Evolutionary conservation across 805 yeast genomes (phyloP), one percentile per base, ranked within the genome.

Genomic region (Metschnikowia corniflorae): DNA sequence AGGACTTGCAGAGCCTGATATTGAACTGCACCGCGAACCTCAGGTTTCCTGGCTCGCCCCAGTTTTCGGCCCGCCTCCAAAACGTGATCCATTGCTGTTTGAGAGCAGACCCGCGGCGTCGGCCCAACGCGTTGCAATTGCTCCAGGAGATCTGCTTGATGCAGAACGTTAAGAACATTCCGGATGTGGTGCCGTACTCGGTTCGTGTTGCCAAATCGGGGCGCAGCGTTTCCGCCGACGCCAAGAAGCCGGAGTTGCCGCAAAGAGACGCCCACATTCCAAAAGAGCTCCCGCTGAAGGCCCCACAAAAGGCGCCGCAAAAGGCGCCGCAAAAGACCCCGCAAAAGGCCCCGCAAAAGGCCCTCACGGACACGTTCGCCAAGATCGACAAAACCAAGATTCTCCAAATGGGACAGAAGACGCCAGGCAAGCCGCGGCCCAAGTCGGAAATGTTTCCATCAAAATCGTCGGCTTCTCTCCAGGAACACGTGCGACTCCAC

Each of bases 71-170:
- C 20, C 61, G 84, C 26, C 55, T 85, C 57, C 82, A 78, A 47
- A 77, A 80, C 52, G 58, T 84, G 16, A 81, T 85, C 25, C 66
- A 73, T 16, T 77, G 76, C 39, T 63, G 82, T 49, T 58, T 85
- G 42, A 68, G 78, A 35, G 82, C 71, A 25, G 80, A 82, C 52
- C 93, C 93, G 3, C 65, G 75, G 29, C 68, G 77, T 39, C 71
- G 95, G 51, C 95, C 95, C 7, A 82, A 79, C 42, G 80, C 80
- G 3, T 78, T 75, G 40, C 91, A 84, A 54, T 64, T 83, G 16
- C 57, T 85, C 20, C 85, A 78, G 33, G 89, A 83, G 55, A 65
- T 83, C 5, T 77, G 82, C 42, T 66, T 67, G 33, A 75, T 84
- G 75, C 73, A 77, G 55, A 73, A 75, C 15, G 39, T 46, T 12